phyloP scores from a whole-genome alignment of 192 early-diverging fungal species.

The Rhizophagus prolifer region DNA sequence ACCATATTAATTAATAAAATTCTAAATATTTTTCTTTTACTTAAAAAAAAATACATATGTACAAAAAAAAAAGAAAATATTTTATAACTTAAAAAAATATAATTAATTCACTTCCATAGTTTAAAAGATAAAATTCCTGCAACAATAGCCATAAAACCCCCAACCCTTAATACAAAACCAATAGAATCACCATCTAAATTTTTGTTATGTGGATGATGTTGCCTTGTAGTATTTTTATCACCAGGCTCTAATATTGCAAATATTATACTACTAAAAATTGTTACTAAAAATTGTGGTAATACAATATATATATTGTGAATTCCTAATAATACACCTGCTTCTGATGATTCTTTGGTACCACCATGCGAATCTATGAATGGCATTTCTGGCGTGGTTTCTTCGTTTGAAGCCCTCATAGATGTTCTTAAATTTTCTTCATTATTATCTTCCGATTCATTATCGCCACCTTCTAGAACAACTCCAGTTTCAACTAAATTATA shows the following conservation, averaged over 20 bases:
- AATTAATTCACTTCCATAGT: conserved; percentile 34
- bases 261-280: conserved; percentile 76
- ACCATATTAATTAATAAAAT: no score
- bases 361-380: neutral
- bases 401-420: conserved; percentile 32
- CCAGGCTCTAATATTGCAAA: conserved; percentile 71
- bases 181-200: conserved; percentile 44
- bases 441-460: conserved; percentile 24
- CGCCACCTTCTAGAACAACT: conserved; percentile 13
- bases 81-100: no score
- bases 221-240: neutral
- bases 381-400: conserved; percentile 11
- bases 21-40: no score
- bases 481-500: neutral
- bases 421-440: conserved; percentile 7
- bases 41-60: no score
- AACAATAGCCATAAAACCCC: conserved; percentile 55
- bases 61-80: no score
- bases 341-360: conserved; percentile 12
- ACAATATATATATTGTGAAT: conserved; percentile 97
- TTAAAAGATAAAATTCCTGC: conserved; percentile 43
- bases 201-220: neutral
- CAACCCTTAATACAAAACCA: conserved; percentile 56
- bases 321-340: conserved; percentile 79
- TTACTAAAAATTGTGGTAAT: conserved; percentile 87